Evolutionary conservation across 169 alveolate genomes (phyloP), one percentile per base, ranked within the genome.

Genomic region (Plasmodium sp.): DNA sequence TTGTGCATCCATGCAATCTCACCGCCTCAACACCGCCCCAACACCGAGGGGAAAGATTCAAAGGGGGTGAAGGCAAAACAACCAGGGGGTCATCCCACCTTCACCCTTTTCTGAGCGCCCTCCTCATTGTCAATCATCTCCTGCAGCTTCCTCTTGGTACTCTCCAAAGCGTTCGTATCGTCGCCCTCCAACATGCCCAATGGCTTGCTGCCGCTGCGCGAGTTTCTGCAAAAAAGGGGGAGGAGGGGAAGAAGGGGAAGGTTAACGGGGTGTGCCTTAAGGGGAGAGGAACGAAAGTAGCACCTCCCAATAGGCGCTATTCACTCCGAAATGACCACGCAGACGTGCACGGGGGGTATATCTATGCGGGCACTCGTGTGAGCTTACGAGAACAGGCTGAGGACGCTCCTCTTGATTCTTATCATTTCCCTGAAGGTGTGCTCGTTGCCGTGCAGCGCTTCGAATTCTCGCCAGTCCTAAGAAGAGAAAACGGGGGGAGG

Each of bases 391-490:
- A 88, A 88, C 36, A 88, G 72, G 39, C 62, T 88, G 22, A 80
- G 45, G n/a, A 88, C 94, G n/a, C 94, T 88, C 54, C 90, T 77
- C 72, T 95, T 88, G 18, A 95, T 90, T 56, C 98, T 95, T 96
- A 97, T 97, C 97, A 95, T 96, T 33, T 98, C 98, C 67, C 96
- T 95, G 84, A 96, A 97, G 9, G 99, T 97, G 90, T 97, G 98
- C 72, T 93, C 96, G 81, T 97, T 97, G 41, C 99, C 99, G 94
- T 98, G 97, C 91, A 96, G 94, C 36, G 96, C 95, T 94, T 98
- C 99, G 83, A 98, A 98, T 67, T 97, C 96, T 92, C 97, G 97
- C 99, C 99, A 98, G 51, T 92, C 95, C 94, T 96, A 12, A 31
- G 9, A 9, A 12, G 14, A 3, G 7, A 2, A 62, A 12, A 31